Evolutionary conservation across 352 stramenopile species (phyloP), one percentile per base, ranked within the genome.

Genomic region (Blastocystis sp.): DNA sequence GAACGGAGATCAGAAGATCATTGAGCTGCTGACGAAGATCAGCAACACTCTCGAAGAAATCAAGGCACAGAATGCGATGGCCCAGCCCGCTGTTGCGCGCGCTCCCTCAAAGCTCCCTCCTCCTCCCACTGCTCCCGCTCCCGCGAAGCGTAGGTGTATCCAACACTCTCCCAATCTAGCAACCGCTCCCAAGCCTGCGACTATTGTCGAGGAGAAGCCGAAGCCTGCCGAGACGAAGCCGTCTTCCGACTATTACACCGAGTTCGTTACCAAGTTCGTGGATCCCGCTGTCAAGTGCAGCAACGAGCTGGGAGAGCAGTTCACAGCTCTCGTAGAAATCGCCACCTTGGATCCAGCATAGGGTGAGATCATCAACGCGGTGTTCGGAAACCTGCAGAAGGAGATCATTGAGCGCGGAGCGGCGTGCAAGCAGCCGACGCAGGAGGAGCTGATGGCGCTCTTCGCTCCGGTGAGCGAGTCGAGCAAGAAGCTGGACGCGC

Each of bases 41-140:
- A 78, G 67, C 67, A 61, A 78, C 14, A 56, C 67, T 59, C 51
- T 78, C 27, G 67, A 78, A 21, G 67, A 78, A 36, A 78, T 78
- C 36, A 78, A 78, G 40, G 27, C 18, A 42, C 48, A 61, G 6
- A 59, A 38, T 42, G 24, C 14, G 9, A 51, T 27, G 27, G 36
- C 21, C 6, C 24, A 36, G 36, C 16, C 36, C 4, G 32, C 36
- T 48, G 18, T 27, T 59, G n/a, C 51, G 11, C 51, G 51, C 32
- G 51, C 32, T 14, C 51, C 51, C 3, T 18, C 51, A 59, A 75
- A 75, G 42, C 36, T 51, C 21, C 32, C n/a, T 48, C 24, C 29
- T 29, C 21, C 63, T 51, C 63, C 63, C 21, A 53, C 21, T 29
- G 63, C 48, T n/a, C 32, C 24, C 18, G 63, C 16, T 49, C 0